Conservation (phyloP, 169 alveolate species). For the Besnoitia besnoiti region DNA sequence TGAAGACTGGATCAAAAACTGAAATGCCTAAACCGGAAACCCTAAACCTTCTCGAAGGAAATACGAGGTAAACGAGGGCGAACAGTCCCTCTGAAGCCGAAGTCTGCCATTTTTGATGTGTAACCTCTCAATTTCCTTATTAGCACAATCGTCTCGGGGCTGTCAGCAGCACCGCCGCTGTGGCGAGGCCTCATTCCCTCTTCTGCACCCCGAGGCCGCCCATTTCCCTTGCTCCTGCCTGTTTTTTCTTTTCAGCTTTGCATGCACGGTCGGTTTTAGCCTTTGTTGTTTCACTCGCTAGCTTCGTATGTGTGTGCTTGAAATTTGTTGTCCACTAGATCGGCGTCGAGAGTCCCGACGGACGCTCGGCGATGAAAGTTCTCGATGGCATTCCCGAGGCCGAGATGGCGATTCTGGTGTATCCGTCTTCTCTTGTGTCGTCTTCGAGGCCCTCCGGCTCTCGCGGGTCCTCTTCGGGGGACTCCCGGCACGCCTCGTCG, state of each 20-base stretch:
- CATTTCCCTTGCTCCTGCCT: too few relatives aligned
- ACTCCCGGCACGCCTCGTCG: background rate
- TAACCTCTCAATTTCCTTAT: too few relatives aligned
- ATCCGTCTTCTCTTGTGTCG: background rate
- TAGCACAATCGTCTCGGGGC: too few relatives aligned
- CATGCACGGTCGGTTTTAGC: background rate
- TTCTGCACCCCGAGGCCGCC: too few relatives aligned
- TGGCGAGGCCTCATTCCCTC: too few relatives aligned
- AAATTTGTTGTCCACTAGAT: background rate
- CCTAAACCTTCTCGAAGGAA: too few relatives aligned
- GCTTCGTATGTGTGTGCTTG: background rate
- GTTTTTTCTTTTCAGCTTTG: background rate
- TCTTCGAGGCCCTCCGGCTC: background rate
- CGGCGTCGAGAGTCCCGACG: conserved; percentile 33
- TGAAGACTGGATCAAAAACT: too few relatives aligned
- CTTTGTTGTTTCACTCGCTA: background rate
- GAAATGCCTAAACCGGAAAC: too few relatives aligned
- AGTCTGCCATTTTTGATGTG: too few relatives aligned
- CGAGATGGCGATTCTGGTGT: background rate
- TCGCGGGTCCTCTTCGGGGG: background rate
- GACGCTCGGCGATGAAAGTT: background rate
- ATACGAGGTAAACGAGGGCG: too few relatives aligned
- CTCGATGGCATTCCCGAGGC: background rate
- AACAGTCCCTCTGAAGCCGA: too few relatives aligned
- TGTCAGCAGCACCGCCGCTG: too few relatives aligned